Percentiles rank a stretch among this genome's conserved stretches.
Conservation (phyloP, 2,329 filamentous ascomycete genomes). For the Rutstroemia sp. region DNA sequence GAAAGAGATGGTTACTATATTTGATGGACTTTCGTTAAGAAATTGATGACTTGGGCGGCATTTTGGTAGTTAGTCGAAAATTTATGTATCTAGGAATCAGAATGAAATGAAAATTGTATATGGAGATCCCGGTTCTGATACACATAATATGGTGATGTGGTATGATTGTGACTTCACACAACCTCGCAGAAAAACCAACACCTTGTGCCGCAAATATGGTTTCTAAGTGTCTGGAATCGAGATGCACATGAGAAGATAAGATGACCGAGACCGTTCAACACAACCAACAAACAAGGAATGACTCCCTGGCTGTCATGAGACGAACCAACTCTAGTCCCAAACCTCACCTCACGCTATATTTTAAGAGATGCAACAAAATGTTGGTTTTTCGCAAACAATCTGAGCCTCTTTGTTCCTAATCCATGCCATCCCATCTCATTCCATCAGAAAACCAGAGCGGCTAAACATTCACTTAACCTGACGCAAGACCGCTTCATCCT, state of each 20-base stretch:
- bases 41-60: not conserved
- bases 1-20: not conserved
- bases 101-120: not conserved
- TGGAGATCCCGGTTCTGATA: not conserved
- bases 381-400: too few relatives aligned
- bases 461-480: too few relatives aligned
- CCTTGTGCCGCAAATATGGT: too few relatives aligned
- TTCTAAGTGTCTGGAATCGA: too few relatives aligned
- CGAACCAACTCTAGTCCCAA: too few relatives aligned
- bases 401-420: too few relatives aligned
- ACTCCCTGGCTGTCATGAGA: too few relatives aligned
- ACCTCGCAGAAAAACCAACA: too few relatives aligned
- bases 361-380: not conserved
- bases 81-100: not conserved
- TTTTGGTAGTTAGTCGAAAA: not conserved
- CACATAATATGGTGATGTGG: not conserved
- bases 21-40: not conserved
- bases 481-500: too few relatives aligned
- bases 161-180: not conserved
- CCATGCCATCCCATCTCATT: not conserved
- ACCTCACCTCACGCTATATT: not conserved
- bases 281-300: too few relatives aligned
- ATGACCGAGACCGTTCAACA: too few relatives aligned
- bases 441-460: not conserved
- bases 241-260: too few relatives aligned